Conservation (phyloP, 2,329 filamentous ascomycete genomes). For the Aschersonia sp. region DNA sequence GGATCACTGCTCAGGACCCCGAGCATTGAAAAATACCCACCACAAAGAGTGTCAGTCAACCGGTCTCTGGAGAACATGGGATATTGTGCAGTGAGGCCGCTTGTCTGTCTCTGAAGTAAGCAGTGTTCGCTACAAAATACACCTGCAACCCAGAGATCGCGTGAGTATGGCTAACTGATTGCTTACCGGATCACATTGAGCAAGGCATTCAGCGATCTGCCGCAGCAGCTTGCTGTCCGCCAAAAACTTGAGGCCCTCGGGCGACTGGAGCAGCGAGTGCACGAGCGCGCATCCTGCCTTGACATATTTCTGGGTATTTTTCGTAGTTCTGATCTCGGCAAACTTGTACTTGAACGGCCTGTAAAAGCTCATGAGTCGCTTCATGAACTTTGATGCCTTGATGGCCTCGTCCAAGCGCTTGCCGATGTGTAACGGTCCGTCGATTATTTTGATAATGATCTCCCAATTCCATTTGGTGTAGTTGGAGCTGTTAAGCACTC, state of each 20-base stretch:
- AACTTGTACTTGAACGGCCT: slow-evolving; percentile 95
- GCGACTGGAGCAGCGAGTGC: slow-evolving; percentile 70
- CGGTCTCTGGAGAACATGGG: slow-evolving; percentile 82
- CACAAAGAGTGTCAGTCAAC: slow-evolving; percentile 73
- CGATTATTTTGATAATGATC: slow-evolving; percentile 76
- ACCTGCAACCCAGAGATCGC: too few species aligned
- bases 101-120: slow-evolving; percentile 32
- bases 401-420: slow-evolving; percentile 90
- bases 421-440: slow-evolving; percentile 79
- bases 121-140: neutral
- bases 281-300: slow-evolving; percentile 79
- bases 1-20: slow-evolving; percentile 73
- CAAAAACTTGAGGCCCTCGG: slow-evolving; percentile 73
- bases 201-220: slow-evolving; percentile 89
- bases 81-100: slow-evolving; percentile 62
- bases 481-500: slow-evolving; percentile 78
- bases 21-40: slow-evolving; percentile 88
- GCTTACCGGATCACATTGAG: slow-evolving; percentile 78
- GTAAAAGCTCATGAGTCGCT: slow-evolving; percentile 87
- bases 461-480: slow-evolving; percentile 98
- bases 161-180: neutral
- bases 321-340: slow-evolving; percentile 76
- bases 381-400: slow-evolving; percentile 91
- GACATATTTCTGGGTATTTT: slow-evolving; percentile 88
- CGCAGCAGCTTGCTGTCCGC: slow-evolving; percentile 84